phyloP scores from a whole-genome alignment of 1,139 yeast genomes.

The Meyerozyma carpophila region DNA sequence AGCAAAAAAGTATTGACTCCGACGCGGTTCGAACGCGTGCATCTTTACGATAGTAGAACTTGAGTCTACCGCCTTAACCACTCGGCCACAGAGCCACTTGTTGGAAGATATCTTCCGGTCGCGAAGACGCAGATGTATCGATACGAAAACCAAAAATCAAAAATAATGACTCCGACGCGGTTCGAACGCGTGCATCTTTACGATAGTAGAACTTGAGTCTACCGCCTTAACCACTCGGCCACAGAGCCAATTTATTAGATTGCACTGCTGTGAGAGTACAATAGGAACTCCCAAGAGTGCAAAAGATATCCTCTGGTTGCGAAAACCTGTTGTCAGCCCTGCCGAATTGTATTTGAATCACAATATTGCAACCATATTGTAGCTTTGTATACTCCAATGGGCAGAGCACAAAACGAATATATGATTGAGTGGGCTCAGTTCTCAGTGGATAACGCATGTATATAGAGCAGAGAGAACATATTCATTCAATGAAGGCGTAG shows the following conservation, averaged over 20 bases:
- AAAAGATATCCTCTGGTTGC: background rate
- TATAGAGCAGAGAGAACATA: no score
- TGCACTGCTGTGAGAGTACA: no score
- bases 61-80: constrained; percentile 23
- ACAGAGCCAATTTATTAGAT: constrained; percentile 16
- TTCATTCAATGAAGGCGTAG: no score
- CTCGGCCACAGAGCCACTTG: constrained; percentile 25
- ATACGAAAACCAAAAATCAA: constrained; percentile 4
- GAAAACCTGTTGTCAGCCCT: background rate
- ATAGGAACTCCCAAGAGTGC: no score
- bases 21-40: constrained; percentile 18
- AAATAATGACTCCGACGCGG: constrained; percentile 16
- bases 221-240: constrained; percentile 33
- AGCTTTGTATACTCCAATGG: no score
- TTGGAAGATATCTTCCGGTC: background rate
- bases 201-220: constrained; percentile 13
- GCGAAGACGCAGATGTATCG: no score
- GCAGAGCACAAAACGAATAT: no score
- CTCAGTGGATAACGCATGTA: no score
- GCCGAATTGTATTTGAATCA: no score
- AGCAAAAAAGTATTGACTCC: constrained; percentile 13
- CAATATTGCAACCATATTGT: no score
- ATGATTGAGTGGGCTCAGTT: no score
- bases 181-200: constrained; percentile 20
- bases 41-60: constrained; percentile 19